Evolutionary conservation across 129 eudicot genomes (phyloP), one percentile per base, ranked within the genome.

Genomic region (Ambrosia trifida): DNA sequence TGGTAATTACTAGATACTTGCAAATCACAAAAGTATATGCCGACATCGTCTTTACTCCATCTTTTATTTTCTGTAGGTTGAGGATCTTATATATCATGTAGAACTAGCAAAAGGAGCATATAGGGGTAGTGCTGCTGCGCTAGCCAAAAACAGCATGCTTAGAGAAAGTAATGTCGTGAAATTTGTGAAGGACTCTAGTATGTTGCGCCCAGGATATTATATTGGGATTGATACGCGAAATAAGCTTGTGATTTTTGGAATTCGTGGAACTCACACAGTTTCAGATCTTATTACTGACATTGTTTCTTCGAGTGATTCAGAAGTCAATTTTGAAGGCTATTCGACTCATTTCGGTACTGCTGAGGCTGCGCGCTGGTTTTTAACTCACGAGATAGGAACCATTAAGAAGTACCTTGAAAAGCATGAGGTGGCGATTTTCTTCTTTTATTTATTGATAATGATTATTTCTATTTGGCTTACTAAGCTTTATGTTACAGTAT

Each of bases 361-460:
- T 52, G 97, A 95, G 81, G 93, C 99, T 69, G 97, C 99, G 67
- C 94, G 96, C n/a, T 95, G 97, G 97, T 95, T 90, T 83, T 84
- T 90, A 4, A 68, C 72, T 56, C 96, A 95, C 62, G 99, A 90
- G 79, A 78, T 90, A 50, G 86, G 76, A 69, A 87, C 91, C 67
- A 72, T 95, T 79, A 85, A 79, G 77, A 88, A 81, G 74, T 95
- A 85, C 78, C 88, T 95, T 28, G 81, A 90, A 3, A 81, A 88
- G 68, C 94, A 95, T 47, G 76, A 95, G 97, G 99, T 95, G 81
- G 66, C 46, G 51, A 54, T 53, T 43, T 17, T 74, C 38, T 54
- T 63, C 19, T 41, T 46, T 19, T 53, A 61, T 49, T 28, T 50
- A 24, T 6, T 28, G 24, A 5, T 53, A 8, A 18, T 43, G 5